These are phyloP conservation scores for Cystofilobasidium ferigula DNA, from an alignment of 768 basidiomycete genomes.

Conservation along the genomic window DNA sequence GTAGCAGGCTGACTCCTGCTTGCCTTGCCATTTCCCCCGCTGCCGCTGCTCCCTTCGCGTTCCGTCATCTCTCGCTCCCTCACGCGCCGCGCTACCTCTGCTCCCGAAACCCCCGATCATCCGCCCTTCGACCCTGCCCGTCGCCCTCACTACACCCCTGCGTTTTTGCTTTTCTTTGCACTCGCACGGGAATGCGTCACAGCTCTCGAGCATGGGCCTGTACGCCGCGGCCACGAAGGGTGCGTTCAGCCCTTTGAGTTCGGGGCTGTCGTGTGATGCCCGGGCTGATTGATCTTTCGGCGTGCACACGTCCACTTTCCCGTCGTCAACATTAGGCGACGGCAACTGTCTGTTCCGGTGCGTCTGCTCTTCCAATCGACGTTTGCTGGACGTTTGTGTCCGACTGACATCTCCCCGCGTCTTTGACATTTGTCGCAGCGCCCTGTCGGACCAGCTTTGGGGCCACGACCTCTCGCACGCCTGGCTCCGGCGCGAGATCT, in stretches of 20 bases:
- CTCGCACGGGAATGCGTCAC: too few species aligned
- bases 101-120: too few species aligned
- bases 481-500: conserved; percentile 46
- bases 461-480: conserved; percentile 46
- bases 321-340: conserved; percentile 36
- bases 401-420: not conserved
- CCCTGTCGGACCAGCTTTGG: conserved; percentile 74
- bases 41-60: too few species aligned
- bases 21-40: too few species aligned
- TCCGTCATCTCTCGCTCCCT: too few species aligned
- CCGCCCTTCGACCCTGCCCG: not conserved
- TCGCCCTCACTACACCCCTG: not conserved
- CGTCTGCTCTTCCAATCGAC: not conserved
- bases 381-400: not conserved
- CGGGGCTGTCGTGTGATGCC: too few species aligned
- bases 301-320: not conserved
- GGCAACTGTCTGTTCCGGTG: conserved; percentile 78
- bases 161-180: not conserved
- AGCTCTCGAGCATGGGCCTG: conserved; percentile 65
- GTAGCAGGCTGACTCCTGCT: too few species aligned
- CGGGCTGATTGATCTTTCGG: too few species aligned
- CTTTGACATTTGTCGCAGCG: conserved; percentile 39
- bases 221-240: conserved; percentile 75
- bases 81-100: too few species aligned
- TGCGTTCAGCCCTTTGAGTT: conserved; percentile 33